Conservation (phyloP, 345 rosid species). For the Fremontodendron californicum region DNA sequence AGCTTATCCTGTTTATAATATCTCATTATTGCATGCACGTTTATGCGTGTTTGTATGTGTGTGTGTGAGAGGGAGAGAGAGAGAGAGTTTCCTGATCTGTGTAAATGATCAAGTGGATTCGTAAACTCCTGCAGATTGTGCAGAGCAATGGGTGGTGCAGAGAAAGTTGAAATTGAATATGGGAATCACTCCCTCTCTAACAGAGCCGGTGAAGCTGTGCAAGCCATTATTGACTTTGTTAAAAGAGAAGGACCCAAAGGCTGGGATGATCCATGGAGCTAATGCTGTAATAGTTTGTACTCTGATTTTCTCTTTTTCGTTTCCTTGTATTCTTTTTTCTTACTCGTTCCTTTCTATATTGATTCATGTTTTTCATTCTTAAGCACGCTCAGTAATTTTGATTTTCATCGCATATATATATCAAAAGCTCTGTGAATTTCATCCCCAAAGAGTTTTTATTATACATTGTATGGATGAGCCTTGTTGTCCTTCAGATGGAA, state of each 20-base stretch:
- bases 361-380: background rate
- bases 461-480: background rate
- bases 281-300: background rate
- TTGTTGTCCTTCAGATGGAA: background rate
- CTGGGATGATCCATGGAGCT: slow-evolving; percentile 99
- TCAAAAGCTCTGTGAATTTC: background rate
- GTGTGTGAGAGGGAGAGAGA: background rate
- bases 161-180: slow-evolving; percentile 78
- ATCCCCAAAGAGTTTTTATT: background rate
- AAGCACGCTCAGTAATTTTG: background rate
- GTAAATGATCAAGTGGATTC: background rate
- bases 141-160: slow-evolving; percentile 96
- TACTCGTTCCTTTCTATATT: background rate
- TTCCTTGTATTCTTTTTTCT: background rate
- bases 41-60: background rate
- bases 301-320: background rate
- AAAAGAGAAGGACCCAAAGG: slow-evolving; percentile 85
- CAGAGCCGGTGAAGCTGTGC: slow-evolving; percentile 70
- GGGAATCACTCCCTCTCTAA: slow-evolving; percentile 95
- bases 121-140: slow-evolving; percentile 51
- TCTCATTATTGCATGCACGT: background rate
- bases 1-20: background rate
- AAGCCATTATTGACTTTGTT: slow-evolving; percentile 66
- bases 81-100: background rate
- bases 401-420: background rate